phyloP scores from a whole-genome alignment of 805 yeast genomes.

The Suhomyces prunicola region DNA sequence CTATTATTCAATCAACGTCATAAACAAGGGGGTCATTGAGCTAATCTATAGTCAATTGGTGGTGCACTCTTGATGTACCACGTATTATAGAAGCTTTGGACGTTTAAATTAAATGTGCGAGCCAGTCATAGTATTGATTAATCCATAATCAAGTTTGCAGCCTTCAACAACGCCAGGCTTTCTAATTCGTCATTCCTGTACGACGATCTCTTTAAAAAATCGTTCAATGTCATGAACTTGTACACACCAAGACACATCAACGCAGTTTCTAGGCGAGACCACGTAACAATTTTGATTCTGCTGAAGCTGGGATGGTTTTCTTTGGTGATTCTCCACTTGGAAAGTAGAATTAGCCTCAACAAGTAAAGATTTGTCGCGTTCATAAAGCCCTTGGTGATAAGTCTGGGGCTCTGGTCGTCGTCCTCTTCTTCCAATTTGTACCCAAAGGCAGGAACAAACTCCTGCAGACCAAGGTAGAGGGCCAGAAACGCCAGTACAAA shows the following conservation, averaged over 20 bases:
- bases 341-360: constrained; percentile 31
- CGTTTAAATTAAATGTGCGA: too few relatives aligned
- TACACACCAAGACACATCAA: constrained; percentile 35
- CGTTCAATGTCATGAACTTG: constrained; percentile 38
- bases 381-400: constrained; percentile 23
- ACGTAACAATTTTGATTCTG: constrained; percentile 20
- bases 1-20: too few relatives aligned
- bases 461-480: constrained; percentile 20
- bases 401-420: background rate
- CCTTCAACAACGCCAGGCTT: constrained; percentile 13
- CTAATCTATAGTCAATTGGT: too few relatives aligned
- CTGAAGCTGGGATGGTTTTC: constrained; percentile 37
- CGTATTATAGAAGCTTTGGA: too few relatives aligned
- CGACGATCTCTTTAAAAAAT: constrained; percentile 18
- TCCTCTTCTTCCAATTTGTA: constrained; percentile 4
- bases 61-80: too few relatives aligned
- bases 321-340: constrained; percentile 41
- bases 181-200: constrained; percentile 11
- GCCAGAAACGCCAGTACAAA: constrained; percentile 30
- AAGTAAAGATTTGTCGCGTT: constrained; percentile 32
- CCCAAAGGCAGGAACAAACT: constrained; percentile 18
- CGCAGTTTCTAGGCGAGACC: constrained; percentile 32
- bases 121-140: background rate
- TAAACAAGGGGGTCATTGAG: too few relatives aligned
- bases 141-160: constrained; percentile 7